A percentile compares a stretch with the other conserved stretches of the same genome.
Conservation (phyloP, 1,139 yeast genomes). For the Yamadazyma triangularis region DNA sequence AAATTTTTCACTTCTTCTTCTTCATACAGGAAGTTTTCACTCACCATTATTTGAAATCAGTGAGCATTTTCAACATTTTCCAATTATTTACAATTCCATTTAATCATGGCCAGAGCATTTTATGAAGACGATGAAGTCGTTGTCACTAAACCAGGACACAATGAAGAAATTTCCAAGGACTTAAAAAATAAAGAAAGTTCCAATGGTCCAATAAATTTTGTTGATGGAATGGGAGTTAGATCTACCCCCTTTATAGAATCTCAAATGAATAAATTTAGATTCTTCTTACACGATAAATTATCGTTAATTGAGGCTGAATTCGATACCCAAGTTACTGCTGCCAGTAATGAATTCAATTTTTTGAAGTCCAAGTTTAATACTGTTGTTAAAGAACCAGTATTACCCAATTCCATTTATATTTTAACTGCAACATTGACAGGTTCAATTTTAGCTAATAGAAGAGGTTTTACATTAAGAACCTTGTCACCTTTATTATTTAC, state of each 20-base stretch:
- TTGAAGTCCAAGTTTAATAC: constrained; percentile 20
- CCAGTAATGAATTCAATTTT: constrained; percentile 32
- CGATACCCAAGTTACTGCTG: constrained; percentile 42
- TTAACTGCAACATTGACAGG: constrained; percentile 54
- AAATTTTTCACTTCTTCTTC: no score
- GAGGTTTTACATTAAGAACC: constrained; percentile 47
- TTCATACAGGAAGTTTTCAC: no score
- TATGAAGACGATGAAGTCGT: constrained; percentile 49
- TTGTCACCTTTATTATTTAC: constrained; percentile 49
- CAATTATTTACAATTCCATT: no score
- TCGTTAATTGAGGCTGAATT: constrained; percentile 38
- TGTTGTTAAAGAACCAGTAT: constrained; percentile 39
- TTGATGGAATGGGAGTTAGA: constrained; percentile 52
- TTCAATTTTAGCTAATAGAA: constrained; percentile 46
- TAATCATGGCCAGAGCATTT: constrained; percentile 39
- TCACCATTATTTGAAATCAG: no score
- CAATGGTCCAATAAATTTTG: constrained; percentile 38
- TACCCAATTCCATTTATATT: constrained; percentile 52
- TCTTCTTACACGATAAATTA: constrained; percentile 32
- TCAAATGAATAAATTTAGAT: constrained; percentile 34
- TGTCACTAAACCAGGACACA: constrained; percentile 45
- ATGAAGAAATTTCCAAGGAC: constrained; percentile 29
- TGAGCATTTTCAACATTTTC: no score
- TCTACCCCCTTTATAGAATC: constrained; percentile 44
- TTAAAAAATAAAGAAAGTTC: constrained; percentile 35